phyloP scores from a whole-genome alignment of 2,329 filamentous ascomycete species.

The Clarireedia monteithiana region DNA sequence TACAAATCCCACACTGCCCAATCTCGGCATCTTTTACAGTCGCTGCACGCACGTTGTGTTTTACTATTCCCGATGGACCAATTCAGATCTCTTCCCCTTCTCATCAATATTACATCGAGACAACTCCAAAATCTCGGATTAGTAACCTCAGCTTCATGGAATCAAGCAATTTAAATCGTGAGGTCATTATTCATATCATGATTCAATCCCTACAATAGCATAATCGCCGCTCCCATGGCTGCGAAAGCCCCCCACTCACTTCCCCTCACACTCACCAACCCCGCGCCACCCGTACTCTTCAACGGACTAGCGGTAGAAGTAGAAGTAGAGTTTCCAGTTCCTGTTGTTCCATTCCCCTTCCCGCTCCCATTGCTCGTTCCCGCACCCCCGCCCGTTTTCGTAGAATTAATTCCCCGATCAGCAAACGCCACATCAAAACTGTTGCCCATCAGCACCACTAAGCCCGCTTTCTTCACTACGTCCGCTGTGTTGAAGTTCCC shows the following conservation, averaged over 20 bases:
- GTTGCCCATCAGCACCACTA: slow-evolving; percentile 11
- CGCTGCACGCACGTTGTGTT: too few relatives aligned
- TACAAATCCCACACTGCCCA: too few relatives aligned
- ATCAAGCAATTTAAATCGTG: neutral
- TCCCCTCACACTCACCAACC: neutral
- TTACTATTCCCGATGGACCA: too few relatives aligned
- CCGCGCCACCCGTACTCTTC: neutral
- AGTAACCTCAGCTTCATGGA: neutral
- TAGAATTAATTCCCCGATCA: neutral
- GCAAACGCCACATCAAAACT: slow-evolving; percentile 11
- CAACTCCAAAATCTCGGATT: too few relatives aligned
- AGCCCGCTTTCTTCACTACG: neutral
- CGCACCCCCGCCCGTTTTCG: neutral
- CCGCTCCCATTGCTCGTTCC: neutral
- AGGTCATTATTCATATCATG: neutral
- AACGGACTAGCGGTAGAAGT: neutral
- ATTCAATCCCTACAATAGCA: neutral
- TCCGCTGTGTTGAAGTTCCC: slow-evolving; percentile 4
- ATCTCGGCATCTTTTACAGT: too few relatives aligned
- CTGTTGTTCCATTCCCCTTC: neutral
- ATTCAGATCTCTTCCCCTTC: too few relatives aligned
- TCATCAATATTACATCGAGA: too few relatives aligned
- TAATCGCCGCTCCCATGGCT: neutral
- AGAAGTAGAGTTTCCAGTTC: neutral
- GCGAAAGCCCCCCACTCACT: neutral